phyloP scores from a whole-genome alignment of 1,139 yeast species.

The Suhomyces yuchorum region DNA sequence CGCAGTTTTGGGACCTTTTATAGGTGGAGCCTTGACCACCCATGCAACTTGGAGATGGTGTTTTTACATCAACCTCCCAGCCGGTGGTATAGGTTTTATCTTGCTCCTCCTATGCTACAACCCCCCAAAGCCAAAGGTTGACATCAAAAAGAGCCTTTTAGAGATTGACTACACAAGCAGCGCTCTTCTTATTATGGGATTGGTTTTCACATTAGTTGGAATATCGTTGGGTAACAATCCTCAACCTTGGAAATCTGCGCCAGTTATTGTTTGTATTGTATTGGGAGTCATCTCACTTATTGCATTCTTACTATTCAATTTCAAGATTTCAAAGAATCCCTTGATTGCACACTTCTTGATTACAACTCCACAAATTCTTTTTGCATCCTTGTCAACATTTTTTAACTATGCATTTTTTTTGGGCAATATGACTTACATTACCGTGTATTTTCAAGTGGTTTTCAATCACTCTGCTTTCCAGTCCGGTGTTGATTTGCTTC shows the following conservation, averaged over 20 bases:
- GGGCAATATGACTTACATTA: slow-evolving; percentile 21
- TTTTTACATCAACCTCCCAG: slow-evolving; percentile 29
- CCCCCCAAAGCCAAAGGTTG: slow-evolving; percentile 21
- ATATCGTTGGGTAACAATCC: slow-evolving; percentile 23
- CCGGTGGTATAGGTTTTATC: slow-evolving; percentile 24
- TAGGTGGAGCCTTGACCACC: slow-evolving; percentile 28
- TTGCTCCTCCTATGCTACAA: slow-evolving; percentile 20
- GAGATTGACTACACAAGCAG: slow-evolving; percentile 22
- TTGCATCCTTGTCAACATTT: slow-evolving; percentile 16
- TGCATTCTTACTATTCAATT: slow-evolving; percentile 20
- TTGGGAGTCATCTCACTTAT: slow-evolving; percentile 20
- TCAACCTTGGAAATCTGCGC: slow-evolving; percentile 22
- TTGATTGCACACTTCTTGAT: slow-evolving; percentile 18
- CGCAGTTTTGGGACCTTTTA: slow-evolving; percentile 27
- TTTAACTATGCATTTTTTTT: slow-evolving; percentile 23
- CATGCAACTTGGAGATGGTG: slow-evolving; percentile 31
- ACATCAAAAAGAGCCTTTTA: slow-evolving; percentile 9
- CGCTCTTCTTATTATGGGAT: slow-evolving; percentile 18
- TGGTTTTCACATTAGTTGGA: slow-evolving; percentile 22
- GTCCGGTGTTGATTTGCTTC: slow-evolving; percentile 26
- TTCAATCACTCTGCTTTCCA: slow-evolving; percentile 21
- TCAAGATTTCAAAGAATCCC: slow-evolving; percentile 19
- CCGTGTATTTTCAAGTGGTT: slow-evolving; percentile 27
- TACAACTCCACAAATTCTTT: slow-evolving; percentile 19
- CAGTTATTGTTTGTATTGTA: slow-evolving; percentile 20